A percentile compares a stretch with the other conserved stretches of the same genome.
Conservation (phyloP, 176 grass and related monocot species). For the Musa acuminata region DNA sequence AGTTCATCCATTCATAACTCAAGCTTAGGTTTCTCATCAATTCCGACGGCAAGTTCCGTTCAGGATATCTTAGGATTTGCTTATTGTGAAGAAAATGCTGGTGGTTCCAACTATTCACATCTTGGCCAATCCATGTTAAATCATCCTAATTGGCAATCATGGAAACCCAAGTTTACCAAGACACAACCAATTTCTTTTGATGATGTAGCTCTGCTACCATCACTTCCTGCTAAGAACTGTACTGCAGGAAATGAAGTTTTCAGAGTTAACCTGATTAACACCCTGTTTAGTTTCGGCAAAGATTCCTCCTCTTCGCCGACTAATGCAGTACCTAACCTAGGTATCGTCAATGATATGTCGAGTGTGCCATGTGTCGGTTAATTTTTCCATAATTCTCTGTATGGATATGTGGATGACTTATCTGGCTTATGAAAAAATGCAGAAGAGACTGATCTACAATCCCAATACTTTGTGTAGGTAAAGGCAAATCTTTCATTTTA, state of each 20-base stretch:
- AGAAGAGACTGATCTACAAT: conserved; percentile 60
- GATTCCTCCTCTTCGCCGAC: conserved; percentile 73
- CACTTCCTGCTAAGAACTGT: conserved; percentile 57
- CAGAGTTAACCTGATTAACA: conserved; percentile 51
- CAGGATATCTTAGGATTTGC: conserved; percentile 61
- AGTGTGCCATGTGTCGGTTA: conserved; percentile 42
- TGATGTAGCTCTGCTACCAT: conserved; percentile 47
- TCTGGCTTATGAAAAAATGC: conserved; percentile 61
- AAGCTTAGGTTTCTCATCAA: conserved; percentile 44
- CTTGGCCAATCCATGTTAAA: conserved; percentile 36
- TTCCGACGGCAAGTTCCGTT: conserved; percentile 46
- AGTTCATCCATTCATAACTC: conserved; percentile 73
- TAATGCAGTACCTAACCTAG: conserved; percentile 65
- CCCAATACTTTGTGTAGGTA: conserved; percentile 85
- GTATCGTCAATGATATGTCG: conserved; percentile 42
- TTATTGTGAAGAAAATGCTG: conserved; percentile 63
- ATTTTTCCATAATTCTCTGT: conserved; percentile 65
- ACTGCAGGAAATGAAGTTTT: conserved; percentile 47
- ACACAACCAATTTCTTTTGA: conserved; percentile 71
- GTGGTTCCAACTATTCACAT: conserved; percentile 47
- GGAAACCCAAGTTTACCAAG: conserved; percentile 70
- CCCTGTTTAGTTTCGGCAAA: conserved; percentile 54
- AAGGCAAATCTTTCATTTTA: conserved; percentile 12
- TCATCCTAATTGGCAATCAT: conserved; percentile 60
- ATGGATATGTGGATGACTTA: conserved; percentile 75